Evolutionary conservation across 805 yeast species (phyloP).

Genomic region (Komagataella ulmi): DNA sequence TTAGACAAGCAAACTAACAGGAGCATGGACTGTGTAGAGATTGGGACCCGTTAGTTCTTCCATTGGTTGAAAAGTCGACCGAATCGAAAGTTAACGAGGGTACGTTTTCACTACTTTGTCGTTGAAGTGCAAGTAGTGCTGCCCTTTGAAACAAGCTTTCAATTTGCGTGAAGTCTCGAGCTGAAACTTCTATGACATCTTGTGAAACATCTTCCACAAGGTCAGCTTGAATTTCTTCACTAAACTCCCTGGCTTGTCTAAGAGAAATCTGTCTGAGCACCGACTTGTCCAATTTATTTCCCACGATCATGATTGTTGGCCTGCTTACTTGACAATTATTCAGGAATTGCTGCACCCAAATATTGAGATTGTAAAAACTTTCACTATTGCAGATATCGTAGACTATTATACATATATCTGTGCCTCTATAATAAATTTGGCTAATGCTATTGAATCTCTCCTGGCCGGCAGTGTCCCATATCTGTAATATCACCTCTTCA

Average conservation of each 20-base stretch:
- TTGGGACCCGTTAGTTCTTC: not conserved
- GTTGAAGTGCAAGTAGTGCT: constrained; percentile 3
- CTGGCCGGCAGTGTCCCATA: constrained; percentile 95
- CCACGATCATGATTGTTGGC: constrained; percentile 38
- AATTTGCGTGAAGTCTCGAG: constrained; percentile 13
- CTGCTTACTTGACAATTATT: constrained; percentile 30
- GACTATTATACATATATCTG: constrained; percentile 40
- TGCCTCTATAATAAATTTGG: constrained; percentile 44
- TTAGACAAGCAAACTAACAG: not conserved
- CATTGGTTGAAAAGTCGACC: not conserved
- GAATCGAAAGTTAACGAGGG: not conserved
- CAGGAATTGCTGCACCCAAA: constrained; percentile 34
- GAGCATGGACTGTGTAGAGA: not conserved
- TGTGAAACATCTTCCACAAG: constrained; percentile 11
- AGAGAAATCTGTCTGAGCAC: constrained; percentile 14
- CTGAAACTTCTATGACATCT: constrained; percentile 16
- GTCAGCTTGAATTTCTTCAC: constrained; percentile 8
- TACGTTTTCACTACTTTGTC: not conserved
- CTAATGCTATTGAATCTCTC: constrained; percentile 67
- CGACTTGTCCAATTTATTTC: constrained; percentile 32
- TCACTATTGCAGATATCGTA: constrained; percentile 42
- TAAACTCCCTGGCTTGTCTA: constrained; percentile 18
- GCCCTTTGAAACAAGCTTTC: constrained; percentile 14
- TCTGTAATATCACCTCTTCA: constrained; percentile 30
- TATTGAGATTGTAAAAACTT: constrained; percentile 27